Percentiles rank a stretch among this genome's conserved stretches.
These are phyloP conservation scores for Sclerotinia glacialis DNA, from an alignment of 2,329 filamentous ascomycete species.

Conservation along the genomic window DNA sequence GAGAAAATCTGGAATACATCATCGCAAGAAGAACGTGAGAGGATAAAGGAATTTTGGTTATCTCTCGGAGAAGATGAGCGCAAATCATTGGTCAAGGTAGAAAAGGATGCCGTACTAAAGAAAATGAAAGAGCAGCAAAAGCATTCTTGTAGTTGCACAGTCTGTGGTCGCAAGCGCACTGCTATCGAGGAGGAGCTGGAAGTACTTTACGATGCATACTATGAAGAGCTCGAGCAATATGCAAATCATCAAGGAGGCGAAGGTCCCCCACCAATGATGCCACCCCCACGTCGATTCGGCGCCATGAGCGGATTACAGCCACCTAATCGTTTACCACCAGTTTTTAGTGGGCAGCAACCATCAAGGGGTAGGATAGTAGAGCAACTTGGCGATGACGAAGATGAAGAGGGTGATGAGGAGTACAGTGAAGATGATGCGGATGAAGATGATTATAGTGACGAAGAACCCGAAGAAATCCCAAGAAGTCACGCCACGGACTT, in stretches of 20 bases:
- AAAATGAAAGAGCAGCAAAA: conserved; percentile 99
- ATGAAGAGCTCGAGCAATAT: conserved; percentile 96
- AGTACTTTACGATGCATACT: conserved; percentile 96
- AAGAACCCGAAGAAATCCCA: conserved; percentile 62
- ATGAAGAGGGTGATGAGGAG: conserved; percentile 47
- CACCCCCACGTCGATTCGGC: conserved; percentile 62
- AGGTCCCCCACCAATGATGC: conserved; percentile 66
- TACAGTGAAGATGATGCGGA: conserved; percentile 50
- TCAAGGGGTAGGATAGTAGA: conserved; percentile 72
- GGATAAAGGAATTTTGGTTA: conserved; percentile 98
- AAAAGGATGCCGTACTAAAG: conserved; percentile 94
- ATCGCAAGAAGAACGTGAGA: conserved; percentile 88
- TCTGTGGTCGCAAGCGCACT: conserved; percentile 92
- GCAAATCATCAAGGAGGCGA: conserved; percentile 79
- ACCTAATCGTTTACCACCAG: conserved; percentile 55
- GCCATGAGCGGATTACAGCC: conserved; percentile 54
- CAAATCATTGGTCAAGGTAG: conserved; percentile 92
- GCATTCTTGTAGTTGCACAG: conserved; percentile 96
- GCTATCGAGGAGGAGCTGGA: conserved; percentile 98
- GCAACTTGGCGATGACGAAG: conserved; percentile 50
- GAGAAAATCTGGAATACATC: conserved; percentile 98
- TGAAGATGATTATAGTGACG: conserved; percentile 68
- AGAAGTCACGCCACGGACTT: conserved; percentile 76
- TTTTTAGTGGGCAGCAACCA: conserved; percentile 65
- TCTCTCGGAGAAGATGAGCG: conserved; percentile 91